Percentiles rank a stretch among this genome's conserved stretches.
Conservation (phyloP, 2,329 filamentous ascomycete genomes). For the Fusarium sp. region DNA sequence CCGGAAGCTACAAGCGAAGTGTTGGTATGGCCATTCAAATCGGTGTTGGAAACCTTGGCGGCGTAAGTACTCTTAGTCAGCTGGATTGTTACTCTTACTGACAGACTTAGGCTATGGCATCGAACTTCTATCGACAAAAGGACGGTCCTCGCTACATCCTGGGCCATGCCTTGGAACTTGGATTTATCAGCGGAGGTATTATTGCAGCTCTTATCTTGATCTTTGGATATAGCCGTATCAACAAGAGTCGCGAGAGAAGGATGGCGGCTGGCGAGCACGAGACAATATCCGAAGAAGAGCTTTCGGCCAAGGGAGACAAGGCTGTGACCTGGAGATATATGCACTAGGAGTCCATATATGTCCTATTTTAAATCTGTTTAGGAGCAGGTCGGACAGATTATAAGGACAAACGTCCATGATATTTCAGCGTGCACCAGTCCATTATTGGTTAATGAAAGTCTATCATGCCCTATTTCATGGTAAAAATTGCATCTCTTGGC, state of each 20-base stretch:
- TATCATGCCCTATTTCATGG: rapidly evolving
- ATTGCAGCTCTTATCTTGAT: conserved; percentile 57
- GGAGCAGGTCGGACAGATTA: too few species aligned
- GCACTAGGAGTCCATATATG: conserved; percentile 45
- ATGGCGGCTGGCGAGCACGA: conserved; percentile 58
- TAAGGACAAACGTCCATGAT: too few species aligned
- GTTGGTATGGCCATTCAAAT: conserved; percentile 74
- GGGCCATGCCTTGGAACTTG: conserved; percentile 63
- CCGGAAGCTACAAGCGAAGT: conserved; percentile 72
- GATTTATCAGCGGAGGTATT: conserved; percentile 59
- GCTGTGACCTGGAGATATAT: conserved; percentile 73
- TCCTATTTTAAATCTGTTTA: background rate
- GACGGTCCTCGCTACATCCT: conserved; percentile 62
- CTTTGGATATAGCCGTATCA: conserved; percentile 66
- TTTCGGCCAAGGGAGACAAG: conserved; percentile 69
- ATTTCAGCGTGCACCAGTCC: background rate
- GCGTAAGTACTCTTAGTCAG: conserved; percentile 48
- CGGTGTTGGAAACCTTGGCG: conserved; percentile 68
- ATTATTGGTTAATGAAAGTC: too few species aligned
- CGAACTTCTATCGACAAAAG: conserved; percentile 73
- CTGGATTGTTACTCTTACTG: background rate
- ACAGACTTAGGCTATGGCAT: conserved; percentile 68
- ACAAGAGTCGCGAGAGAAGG: conserved; percentile 65
- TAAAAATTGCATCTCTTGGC: too few species aligned
- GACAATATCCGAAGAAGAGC: conserved; percentile 56